Evolutionary conservation across 192 early-diverging fungal genomes (phyloP), one percentile per base, ranked within the genome.

Genomic region (Backusella mclennaniae): DNA sequence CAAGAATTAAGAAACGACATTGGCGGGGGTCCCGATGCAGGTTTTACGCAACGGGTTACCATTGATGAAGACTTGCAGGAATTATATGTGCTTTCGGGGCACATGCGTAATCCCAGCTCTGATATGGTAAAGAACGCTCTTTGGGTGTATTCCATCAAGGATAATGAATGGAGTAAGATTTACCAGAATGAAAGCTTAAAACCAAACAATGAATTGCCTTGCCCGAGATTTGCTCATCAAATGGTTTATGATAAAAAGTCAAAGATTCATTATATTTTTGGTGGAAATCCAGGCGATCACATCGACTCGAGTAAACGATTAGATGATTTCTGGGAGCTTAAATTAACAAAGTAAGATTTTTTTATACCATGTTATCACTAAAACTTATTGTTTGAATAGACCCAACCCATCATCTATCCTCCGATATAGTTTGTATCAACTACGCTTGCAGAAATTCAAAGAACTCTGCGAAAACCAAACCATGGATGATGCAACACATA

Each of bases 211-310:
- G 67, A 68, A 36, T 17, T n/a, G 19, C 97, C 97, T 0, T 82
- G 88, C 11, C 93, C 97, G n/a, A 87, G 97, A 35, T 96, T 93
- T 85, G 97, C 96, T 0, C 95, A 97, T 75, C 95, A 98, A 78
- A 84, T 96, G 80, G 95, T 95, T 9, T 99, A 96, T 83, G 93
- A 98, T 77, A 79, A 77, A 6, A 79, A 78, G 21, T 85, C 87
- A 8, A 88, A 90, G 67, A 82, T 83, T 4, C 96, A 99, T 73
- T 95, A 93, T 81, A 77, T 99, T 77, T 99, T 99, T 89, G 97
- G 97, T 11, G 97, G 97, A 35, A 98, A 97, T 73, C 95, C 96
- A 6, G 94, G 94, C 5, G 93, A 94, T 38, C 76, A 71, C 17
- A 83, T 76, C 26, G 85, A 89, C 73, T 80, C 84, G 21, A 90